A percentile compares a stretch with the other conserved stretches of the same genome.
phyloP scores from a whole-genome alignment of 768 basidiomycete species.

The Suillus luteus region DNA sequence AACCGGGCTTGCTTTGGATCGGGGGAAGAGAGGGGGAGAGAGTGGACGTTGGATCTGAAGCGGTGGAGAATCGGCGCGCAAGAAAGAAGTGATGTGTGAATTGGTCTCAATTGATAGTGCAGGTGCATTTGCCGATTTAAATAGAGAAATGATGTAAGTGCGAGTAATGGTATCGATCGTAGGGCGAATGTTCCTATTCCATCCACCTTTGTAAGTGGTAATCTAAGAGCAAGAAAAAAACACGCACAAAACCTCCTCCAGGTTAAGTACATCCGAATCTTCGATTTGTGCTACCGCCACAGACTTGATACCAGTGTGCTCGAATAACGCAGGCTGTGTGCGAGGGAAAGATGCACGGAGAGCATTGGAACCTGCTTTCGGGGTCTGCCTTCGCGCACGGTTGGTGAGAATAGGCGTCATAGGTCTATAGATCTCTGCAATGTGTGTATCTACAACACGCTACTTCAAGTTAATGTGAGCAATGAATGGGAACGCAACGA shows the following conservation, averaged over 20 bases:
- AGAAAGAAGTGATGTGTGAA: constrained; percentile 28
- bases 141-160: constrained; percentile 25
- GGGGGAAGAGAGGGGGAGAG: constrained; percentile 52
- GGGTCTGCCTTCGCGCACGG: constrained; percentile 49
- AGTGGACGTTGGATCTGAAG: constrained; percentile 27
- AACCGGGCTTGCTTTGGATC: constrained; percentile 2
- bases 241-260: constrained; percentile 45
- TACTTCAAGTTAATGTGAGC: neutral
- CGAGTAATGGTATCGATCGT: constrained; percentile 30
- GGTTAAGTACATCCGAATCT: constrained; percentile 32
- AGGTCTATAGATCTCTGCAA: constrained; percentile 34
- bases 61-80: constrained; percentile 33
- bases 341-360: constrained; percentile 30
- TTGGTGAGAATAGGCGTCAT: constrained; percentile 47
- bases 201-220: constrained; percentile 13
- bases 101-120: constrained; percentile 18
- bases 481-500: constrained; percentile 18
- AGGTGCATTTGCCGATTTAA: constrained; percentile 27
- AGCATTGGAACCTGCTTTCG: constrained; percentile 36
- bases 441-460: constrained; percentile 26
- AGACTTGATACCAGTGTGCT: constrained; percentile 24
- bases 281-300: constrained; percentile 34
- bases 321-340: constrained; percentile 24
- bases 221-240: constrained; percentile 6
- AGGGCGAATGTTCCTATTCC: constrained; percentile 35